Evolutionary conservation across 2,329 filamentous ascomycete species (phyloP).

Genomic region (Nigrospora sphaerica): DNA sequence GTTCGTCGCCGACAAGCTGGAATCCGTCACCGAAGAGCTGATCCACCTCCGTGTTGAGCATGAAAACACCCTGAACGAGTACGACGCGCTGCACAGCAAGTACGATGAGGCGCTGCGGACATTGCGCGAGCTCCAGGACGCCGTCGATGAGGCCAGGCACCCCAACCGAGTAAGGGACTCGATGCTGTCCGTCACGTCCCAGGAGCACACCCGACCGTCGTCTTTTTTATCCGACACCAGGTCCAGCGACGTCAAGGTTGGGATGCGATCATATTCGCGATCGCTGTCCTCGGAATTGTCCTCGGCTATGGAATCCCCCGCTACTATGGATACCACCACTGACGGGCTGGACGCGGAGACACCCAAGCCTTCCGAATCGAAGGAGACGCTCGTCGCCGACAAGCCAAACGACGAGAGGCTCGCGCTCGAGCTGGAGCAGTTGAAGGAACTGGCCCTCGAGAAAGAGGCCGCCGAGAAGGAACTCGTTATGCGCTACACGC

Average conservation of each 20-base stretch:
- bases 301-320: conserved; percentile 71
- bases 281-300: conserved; percentile 93
- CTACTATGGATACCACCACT: conserved; percentile 46
- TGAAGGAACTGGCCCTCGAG: conserved; percentile 65
- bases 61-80: conserved; percentile 74
- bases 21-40: conserved; percentile 84
- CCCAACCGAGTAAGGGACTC: conserved; percentile 47
- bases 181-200: conserved; percentile 44
- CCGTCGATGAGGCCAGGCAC: conserved; percentile 71
- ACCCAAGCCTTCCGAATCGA: conserved; percentile 33
- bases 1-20: conserved; percentile 87
- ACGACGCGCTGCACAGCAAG: conserved; percentile 74
- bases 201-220: conserved; percentile 50
- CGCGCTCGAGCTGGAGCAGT: conserved; percentile 59
- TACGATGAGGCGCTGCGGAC: conserved; percentile 84
- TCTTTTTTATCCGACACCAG: conserved; percentile 81
- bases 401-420: conserved; percentile 34
- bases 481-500: conserved; percentile 71
- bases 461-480: conserved; percentile 69
- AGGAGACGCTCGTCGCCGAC: conserved; percentile 28
- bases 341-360: conserved; percentile 48
- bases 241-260: conserved; percentile 63
- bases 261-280: conserved; percentile 67
- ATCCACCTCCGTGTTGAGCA: conserved; percentile 87
- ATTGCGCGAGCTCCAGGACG: conserved; percentile 78